Percentiles rank a stretch among this genome's conserved stretches.
Conservation (phyloP, 345 rosid genomes). For the Excoecaria agallocha region DNA sequence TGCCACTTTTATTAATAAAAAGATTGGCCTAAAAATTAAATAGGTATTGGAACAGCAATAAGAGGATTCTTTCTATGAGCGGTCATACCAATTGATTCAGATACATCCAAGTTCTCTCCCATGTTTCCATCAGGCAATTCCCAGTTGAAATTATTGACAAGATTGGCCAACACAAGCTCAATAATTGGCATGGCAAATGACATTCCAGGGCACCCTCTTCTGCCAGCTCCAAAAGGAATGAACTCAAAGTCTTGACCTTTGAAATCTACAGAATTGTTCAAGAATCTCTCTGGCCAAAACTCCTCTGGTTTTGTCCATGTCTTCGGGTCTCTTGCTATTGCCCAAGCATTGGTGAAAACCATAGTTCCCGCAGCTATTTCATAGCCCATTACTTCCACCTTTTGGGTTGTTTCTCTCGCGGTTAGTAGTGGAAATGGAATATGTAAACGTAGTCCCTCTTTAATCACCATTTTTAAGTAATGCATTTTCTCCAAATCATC, state of each 20-base stretch:
- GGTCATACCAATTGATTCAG: background rate
- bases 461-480: constrained; percentile 3
- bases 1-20: no score
- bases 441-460: constrained; percentile 5
- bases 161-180: constrained; percentile 8
- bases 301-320: constrained; percentile 4
- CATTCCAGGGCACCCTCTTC: constrained; percentile 1
- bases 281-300: constrained; percentile 9
- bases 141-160: constrained; percentile 6
- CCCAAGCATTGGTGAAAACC: constrained; percentile 6
- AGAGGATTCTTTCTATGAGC: background rate
- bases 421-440: constrained; percentile 5
- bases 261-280: background rate
- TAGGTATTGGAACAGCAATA: background rate
- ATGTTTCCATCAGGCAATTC: background rate
- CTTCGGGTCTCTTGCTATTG: constrained; percentile 1
- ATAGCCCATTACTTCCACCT: background rate
- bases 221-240: constrained; percentile 15
- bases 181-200: background rate
- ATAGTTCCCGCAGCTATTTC: constrained; percentile 2
- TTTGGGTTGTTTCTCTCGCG: background rate
- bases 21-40: background rate
- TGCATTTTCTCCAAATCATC: background rate
- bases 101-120: background rate
- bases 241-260: constrained; percentile 5